Evolutionary conservation across 768 basidiomycete genomes (phyloP).

Genomic region (Bullera alba): DNA sequence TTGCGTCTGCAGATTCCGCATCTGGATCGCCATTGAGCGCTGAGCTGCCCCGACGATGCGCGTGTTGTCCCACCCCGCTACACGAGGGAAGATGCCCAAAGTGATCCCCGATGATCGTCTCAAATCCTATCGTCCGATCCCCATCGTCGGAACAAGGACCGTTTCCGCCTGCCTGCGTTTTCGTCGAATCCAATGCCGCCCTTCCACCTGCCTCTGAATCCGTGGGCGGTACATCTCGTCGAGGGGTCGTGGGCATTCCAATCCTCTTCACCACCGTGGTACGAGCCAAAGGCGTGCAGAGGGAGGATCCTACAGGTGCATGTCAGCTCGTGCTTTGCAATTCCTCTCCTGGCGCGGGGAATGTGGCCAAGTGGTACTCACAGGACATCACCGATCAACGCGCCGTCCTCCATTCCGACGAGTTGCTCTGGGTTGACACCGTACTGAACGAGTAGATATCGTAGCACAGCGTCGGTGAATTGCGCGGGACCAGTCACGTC

Average conservation of each 20-base stretch:
- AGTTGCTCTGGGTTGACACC: conserved; percentile 7
- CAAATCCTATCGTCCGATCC: background rate
- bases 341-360: background rate
- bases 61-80: too few relatives aligned
- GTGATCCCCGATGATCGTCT: too few relatives aligned
- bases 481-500: conserved; percentile 14
- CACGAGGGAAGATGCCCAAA: too few relatives aligned
- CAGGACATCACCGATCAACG: conserved; percentile 11
- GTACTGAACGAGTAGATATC: conserved; percentile 12
- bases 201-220: conserved; percentile 14
- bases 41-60: too few relatives aligned
- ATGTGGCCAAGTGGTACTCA: background rate
- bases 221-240: conserved; percentile 8
- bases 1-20: too few relatives aligned
- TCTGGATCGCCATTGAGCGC: too few relatives aligned
- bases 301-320: conserved; percentile 4
- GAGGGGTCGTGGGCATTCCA: conserved; percentile 2
- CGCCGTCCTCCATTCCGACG: background rate
- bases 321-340: background rate
- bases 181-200: conserved; percentile 2
- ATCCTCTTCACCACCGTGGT: conserved; percentile 1
- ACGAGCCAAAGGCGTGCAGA: conserved; percentile 6
- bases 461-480: conserved; percentile 14
- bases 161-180: too few relatives aligned
- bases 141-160: too few relatives aligned